Conservation (phyloP, 2,329 filamentous ascomycete genomes). For the Fusarium haematococcum region DNA sequence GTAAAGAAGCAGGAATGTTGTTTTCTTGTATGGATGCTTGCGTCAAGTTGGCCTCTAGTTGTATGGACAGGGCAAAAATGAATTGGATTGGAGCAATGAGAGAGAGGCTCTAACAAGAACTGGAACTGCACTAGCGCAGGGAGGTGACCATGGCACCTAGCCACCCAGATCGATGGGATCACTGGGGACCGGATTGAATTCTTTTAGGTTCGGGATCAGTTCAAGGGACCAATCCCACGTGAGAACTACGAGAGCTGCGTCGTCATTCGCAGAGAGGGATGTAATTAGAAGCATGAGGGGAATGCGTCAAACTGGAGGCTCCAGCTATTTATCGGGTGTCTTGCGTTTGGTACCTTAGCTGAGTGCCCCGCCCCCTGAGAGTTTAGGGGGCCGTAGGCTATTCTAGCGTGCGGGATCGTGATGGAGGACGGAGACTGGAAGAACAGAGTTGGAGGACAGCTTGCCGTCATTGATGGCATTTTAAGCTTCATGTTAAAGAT, state of each 20-base stretch:
- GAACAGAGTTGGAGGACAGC: background rate
- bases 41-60: conserved; percentile 12
- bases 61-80: background rate
- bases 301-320: background rate
- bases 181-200: background rate
- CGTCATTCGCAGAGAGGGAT: conserved; percentile 15
- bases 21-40: conserved; percentile 14
- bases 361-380: conserved; percentile 24
- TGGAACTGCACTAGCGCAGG: conserved; percentile 17
- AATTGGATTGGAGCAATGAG: background rate
- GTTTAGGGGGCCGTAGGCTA: background rate
- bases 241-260: conserved; percentile 25
- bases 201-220: background rate
- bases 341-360: background rate
- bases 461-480: background rate
- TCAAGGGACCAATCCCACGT: conserved; percentile 19
- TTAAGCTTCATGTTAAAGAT: background rate
- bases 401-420: background rate
- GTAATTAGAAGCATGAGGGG: conserved; percentile 4
- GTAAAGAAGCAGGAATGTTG: conserved; percentile 3
- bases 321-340: background rate
- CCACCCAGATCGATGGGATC: conserved; percentile 19
- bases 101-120: conserved; percentile 23
- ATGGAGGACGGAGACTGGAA: too few relatives aligned
- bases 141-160: background rate